Conservation (phyloP, 2,329 filamentous ascomycete genomes). For the Aspergillus alliaceus region DNA sequence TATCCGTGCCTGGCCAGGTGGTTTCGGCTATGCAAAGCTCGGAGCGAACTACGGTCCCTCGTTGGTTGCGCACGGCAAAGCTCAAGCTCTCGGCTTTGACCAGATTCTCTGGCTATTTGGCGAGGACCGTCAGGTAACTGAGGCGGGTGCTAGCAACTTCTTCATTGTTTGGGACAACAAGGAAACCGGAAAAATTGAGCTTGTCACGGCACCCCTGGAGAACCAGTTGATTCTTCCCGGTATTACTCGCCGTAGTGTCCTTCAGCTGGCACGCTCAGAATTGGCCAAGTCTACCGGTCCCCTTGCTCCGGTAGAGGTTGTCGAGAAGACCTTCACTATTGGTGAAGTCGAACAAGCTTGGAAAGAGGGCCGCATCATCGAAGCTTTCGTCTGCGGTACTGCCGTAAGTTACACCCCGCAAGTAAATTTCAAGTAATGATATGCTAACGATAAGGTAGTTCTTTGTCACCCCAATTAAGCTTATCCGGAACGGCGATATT, state of each 20-base stretch:
- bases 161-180: conserved; percentile 72
- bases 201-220: conserved; percentile 81
- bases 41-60: conserved; percentile 91
- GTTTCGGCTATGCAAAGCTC: conserved; percentile 88
- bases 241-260: conserved; percentile 77
- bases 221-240: conserved; percentile 84
- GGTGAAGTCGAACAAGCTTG: conserved; percentile 71
- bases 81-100: conserved; percentile 70
- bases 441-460: conserved; percentile 48
- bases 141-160: conserved; percentile 91
- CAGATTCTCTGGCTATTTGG: conserved; percentile 96
- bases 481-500: conserved; percentile 66
- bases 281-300: conserved; percentile 48
- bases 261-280: conserved; percentile 69
- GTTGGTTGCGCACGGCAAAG: conserved; percentile 75
- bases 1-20: conserved; percentile 89
- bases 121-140: conserved; percentile 73
- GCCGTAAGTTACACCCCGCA: conserved; percentile 60
- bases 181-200: conserved; percentile 61
- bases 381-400: conserved; percentile 84
- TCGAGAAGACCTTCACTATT: conserved; percentile 83
- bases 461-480: conserved; percentile 68
- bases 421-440: background rate
- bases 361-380: conserved; percentile 73
- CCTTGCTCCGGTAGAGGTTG: conserved; percentile 73